These are phyloP conservation scores for Torulaspora delbrueckii DNA, from an alignment of 805 yeast species.

Conservation along the genomic window DNA sequence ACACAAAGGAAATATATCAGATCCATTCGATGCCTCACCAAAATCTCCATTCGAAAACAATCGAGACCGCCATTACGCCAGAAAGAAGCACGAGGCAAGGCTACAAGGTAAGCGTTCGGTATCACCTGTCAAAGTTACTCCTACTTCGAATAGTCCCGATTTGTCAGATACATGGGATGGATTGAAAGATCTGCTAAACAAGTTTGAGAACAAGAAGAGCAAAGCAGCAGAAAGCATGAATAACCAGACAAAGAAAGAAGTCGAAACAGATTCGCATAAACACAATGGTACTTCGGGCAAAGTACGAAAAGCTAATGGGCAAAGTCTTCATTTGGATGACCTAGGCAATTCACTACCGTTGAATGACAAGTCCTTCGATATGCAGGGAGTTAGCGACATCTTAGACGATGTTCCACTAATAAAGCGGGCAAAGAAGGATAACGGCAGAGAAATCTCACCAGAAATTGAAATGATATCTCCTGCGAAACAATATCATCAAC, in stretches of 20 bases:
- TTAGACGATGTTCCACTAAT: slow-evolving; percentile 21
- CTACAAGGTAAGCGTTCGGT: slow-evolving; percentile 19
- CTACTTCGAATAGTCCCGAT: slow-evolving; percentile 13
- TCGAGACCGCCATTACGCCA: slow-evolving; percentile 22
- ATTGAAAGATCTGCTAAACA: slow-evolving; percentile 17
- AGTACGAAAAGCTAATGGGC: slow-evolving; percentile 10
- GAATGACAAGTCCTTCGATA: slow-evolving; percentile 22
- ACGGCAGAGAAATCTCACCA: not conserved
- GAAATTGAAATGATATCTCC: slow-evolving; percentile 8
- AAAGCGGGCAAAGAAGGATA: slow-evolving; percentile 16
- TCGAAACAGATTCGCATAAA: not conserved
- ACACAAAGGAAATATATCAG: slow-evolving; percentile 9
- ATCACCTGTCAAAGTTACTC: slow-evolving; percentile 26
- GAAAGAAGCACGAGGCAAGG: slow-evolving; percentile 20
- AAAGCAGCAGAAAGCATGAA: not conserved
- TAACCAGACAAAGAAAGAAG: not conserved
- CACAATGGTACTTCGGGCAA: not conserved
- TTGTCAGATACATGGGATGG: slow-evolving; percentile 18
- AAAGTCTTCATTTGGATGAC: slow-evolving; percentile 16
- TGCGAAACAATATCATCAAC: not conserved
- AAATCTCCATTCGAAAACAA: slow-evolving; percentile 18
- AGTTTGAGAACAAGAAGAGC: slow-evolving; percentile 6
- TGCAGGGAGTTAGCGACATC: slow-evolving; percentile 25
- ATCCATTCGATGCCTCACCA: slow-evolving; percentile 6
- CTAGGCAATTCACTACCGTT: slow-evolving; percentile 16